A percentile compares a stretch with the other conserved stretches of the same genome.
Conservation (phyloP, 176 grass and related monocot genomes). For the Juncus effusus region DNA sequence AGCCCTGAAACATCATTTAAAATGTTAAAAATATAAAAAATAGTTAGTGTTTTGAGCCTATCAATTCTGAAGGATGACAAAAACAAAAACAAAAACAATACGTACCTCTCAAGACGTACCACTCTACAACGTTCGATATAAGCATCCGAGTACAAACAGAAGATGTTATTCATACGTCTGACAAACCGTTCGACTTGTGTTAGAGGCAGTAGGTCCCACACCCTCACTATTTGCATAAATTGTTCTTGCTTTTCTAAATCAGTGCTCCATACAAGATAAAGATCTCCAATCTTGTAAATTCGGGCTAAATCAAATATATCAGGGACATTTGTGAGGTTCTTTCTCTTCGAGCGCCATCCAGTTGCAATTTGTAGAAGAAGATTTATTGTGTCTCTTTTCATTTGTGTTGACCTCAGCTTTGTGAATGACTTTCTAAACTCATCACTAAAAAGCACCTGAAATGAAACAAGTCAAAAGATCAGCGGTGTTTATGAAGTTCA, state of each 20-base stretch:
- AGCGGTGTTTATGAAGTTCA: no score
- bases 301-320: constrained; percentile 44
- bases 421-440: constrained; percentile 63
- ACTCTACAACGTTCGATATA: constrained; percentile 52
- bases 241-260: constrained; percentile 54
- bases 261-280: constrained; percentile 64
- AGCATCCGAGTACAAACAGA: constrained; percentile 60
- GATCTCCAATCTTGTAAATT: constrained; percentile 39
- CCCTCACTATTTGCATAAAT: constrained; percentile 60
- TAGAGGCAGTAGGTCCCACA: constrained; percentile 55
- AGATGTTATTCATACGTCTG: constrained; percentile 49
- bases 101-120: constrained; percentile 40
- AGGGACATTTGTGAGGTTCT: constrained; percentile 4
- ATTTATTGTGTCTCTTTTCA: constrained; percentile 47
- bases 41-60: not conserved
- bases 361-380: constrained; percentile 50
- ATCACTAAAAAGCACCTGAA: constrained; percentile 64
- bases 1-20: constrained; percentile 31
- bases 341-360: constrained; percentile 48
- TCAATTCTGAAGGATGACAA: not conserved
- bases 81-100: not conserved
- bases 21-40: not conserved
- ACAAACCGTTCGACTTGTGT: constrained; percentile 43
- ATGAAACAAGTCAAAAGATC: no score
- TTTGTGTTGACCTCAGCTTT: constrained; percentile 42